phyloP scores from a whole-genome alignment of 192 early-diverging fungal genomes.

The Coemansia sp. region DNA sequence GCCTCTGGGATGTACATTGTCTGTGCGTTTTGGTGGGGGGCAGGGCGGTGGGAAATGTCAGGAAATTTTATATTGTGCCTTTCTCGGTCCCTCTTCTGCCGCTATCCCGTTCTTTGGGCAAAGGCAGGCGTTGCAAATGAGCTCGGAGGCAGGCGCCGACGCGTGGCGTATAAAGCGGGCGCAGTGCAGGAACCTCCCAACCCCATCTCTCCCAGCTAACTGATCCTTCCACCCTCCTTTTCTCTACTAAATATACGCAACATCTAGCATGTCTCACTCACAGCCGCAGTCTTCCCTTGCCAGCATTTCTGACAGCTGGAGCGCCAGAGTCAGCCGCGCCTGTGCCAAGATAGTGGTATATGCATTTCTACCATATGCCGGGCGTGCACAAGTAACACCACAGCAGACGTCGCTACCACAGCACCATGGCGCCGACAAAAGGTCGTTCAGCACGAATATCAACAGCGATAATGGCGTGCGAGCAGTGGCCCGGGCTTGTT shows the following conservation, averaged over 20 bases:
- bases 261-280: neutral
- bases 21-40: slow-evolving; percentile 4
- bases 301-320: slow-evolving; percentile 1
- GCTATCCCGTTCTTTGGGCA: slow-evolving; percentile 5
- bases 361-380: slow-evolving; percentile 19
- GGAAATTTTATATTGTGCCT: neutral
- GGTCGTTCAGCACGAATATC: neutral
- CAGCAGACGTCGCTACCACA: neutral
- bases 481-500: neutral
- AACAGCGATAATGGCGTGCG: neutral
- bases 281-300: neutral
- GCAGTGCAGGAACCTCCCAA: neutral
- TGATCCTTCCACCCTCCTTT: neutral
- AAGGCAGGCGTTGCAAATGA: neutral
- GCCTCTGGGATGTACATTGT: neutral
- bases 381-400: neutral
- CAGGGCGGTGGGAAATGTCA: slow-evolving; percentile 7
- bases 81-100: neutral
- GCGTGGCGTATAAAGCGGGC: neutral
- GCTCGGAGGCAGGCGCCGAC: neutral
- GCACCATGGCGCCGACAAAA: neutral
- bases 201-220: neutral
- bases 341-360: slow-evolving; percentile 14
- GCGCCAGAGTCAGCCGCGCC: neutral
- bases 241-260: neutral